phyloP scores from a whole-genome alignment of 768 basidiomycete species.

The Mycena vulgaris region DNA sequence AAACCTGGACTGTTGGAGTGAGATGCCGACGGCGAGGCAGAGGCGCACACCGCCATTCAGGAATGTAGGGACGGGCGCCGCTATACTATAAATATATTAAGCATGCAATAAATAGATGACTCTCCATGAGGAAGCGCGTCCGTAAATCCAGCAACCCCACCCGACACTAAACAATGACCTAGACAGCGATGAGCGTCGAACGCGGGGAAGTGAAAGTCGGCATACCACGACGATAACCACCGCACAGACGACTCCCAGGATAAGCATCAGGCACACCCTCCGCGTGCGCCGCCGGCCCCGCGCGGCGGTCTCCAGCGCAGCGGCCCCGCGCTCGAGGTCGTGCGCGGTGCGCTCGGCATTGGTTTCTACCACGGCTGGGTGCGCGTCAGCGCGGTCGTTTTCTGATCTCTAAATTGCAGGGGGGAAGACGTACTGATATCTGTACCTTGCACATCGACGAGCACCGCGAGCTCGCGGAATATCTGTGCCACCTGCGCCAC shows the following conservation, averaged over 20 bases:
- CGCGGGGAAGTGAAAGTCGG: no score
- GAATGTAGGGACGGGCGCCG: no score
- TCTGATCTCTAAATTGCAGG: neutral
- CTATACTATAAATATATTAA: no score
- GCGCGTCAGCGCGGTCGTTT: neutral
- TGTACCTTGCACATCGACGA: constrained; percentile 1
- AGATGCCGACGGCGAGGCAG: no score
- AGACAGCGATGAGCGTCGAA: no score
- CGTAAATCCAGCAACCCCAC: no score
- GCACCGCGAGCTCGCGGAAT: neutral
- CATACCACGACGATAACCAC: constrained; percentile 2
- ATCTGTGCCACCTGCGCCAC: neutral
- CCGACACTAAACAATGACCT: no score
- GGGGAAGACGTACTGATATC: constrained; percentile 1
- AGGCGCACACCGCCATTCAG: no score
- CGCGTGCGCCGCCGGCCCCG: neutral
- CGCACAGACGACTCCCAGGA: constrained; percentile 5
- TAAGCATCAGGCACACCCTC: neutral
- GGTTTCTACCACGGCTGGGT: neutral
- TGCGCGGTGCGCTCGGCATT: neutral
- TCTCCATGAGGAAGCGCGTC: no score
- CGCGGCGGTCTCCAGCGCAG: neutral
- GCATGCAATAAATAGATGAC: no score
- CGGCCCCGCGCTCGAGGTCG: constrained; percentile 8
- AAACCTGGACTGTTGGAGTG: no score